phyloP scores from a whole-genome alignment of 345 rosid species.

The Odontarrhena argentea region DNA sequence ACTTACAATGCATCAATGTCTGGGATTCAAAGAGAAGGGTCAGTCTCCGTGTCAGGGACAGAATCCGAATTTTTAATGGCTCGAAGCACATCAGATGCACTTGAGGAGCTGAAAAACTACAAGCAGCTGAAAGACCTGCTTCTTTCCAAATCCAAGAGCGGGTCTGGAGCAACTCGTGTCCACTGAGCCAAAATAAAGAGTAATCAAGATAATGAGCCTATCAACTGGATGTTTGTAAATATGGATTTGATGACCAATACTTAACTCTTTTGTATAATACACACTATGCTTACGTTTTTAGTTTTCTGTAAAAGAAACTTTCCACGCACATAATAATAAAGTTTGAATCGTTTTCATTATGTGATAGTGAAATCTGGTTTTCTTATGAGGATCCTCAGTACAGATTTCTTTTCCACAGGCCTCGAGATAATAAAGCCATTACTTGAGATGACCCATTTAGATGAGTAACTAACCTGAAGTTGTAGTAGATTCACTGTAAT shows the following conservation, averaged over 20 bases:
- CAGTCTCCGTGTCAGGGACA: slow-evolving; percentile 50
- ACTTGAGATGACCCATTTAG: not conserved
- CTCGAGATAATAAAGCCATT: too few relatives aligned
- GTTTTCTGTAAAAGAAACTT: slow-evolving; percentile 21
- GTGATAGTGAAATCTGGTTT: not conserved
- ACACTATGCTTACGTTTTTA: slow-evolving; percentile 12
- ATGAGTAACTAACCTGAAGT: too few relatives aligned
- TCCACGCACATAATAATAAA: slow-evolving; percentile 21
- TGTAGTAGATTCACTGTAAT: too few relatives aligned
- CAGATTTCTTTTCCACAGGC: not conserved
- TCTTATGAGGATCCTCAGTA: not conserved
- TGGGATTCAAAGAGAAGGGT: slow-evolving; percentile 52
- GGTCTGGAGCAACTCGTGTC: slow-evolving; percentile 50
- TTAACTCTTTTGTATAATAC: slow-evolving; percentile 2
- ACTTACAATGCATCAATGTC: slow-evolving; percentile 56
- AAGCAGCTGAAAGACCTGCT: slow-evolving; percentile 79
- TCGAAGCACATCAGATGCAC: slow-evolving; percentile 70
- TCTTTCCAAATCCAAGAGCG: slow-evolving; percentile 59
- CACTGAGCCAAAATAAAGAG: slow-evolving; percentile 29
- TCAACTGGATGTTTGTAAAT: slow-evolving; percentile 25
- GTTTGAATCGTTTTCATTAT: slow-evolving; percentile 1
- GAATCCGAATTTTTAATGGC: slow-evolving; percentile 75
- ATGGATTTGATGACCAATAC: slow-evolving; percentile 27
- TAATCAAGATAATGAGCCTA: slow-evolving; percentile 9
- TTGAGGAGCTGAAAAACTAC: slow-evolving; percentile 82